phyloP scores from a whole-genome alignment of 352 stramenopile species.

The Globisporangium acanthophoron region DNA sequence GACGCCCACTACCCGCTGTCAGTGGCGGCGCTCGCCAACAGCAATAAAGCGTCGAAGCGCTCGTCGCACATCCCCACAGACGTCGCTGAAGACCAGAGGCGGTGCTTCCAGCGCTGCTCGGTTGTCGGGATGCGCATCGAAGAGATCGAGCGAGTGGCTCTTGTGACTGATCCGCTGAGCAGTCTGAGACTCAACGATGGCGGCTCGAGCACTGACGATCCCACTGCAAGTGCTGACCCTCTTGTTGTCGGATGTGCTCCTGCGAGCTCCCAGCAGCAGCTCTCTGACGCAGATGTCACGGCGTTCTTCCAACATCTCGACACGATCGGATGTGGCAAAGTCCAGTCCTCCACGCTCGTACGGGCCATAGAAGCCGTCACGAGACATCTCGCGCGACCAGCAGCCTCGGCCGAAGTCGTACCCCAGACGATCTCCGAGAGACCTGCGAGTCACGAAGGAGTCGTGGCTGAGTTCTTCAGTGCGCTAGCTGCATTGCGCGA shows the following conservation, averaged over 20 bases:
- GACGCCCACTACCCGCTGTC: slow-evolving; percentile 31
- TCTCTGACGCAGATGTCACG: slow-evolving; percentile 10
- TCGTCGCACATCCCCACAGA: slow-evolving; percentile 10
- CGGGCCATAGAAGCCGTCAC: slow-evolving; percentile 37
- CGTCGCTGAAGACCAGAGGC: slow-evolving; percentile 26
- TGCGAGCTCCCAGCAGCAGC: not conserved
- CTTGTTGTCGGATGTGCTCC: not conserved
- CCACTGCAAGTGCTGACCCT: not conserved
- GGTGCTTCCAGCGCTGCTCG: slow-evolving; percentile 27
- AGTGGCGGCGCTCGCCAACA: slow-evolving; percentile 13
- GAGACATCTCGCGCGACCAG: slow-evolving; percentile 24
- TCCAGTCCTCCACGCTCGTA: slow-evolving; percentile 31
- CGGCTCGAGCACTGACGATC: not conserved
- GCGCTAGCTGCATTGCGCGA: slow-evolving; percentile 15
- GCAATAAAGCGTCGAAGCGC: slow-evolving; percentile 16
- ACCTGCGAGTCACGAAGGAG: not conserved
- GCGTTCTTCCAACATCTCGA: slow-evolving; percentile 54
- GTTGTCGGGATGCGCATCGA: slow-evolving; percentile 25
- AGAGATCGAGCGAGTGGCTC: slow-evolving; percentile 37
- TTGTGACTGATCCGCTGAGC: slow-evolving; percentile 13
- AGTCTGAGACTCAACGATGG: not conserved
- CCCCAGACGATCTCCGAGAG: not conserved
- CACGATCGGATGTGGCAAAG: slow-evolving; percentile 38
- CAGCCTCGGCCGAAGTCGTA: not conserved
- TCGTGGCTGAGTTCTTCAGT: slow-evolving; percentile 16